Conservation (phyloP, 2,329 filamentous ascomycete genomes). For the Albifimbria verrucaria region DNA sequence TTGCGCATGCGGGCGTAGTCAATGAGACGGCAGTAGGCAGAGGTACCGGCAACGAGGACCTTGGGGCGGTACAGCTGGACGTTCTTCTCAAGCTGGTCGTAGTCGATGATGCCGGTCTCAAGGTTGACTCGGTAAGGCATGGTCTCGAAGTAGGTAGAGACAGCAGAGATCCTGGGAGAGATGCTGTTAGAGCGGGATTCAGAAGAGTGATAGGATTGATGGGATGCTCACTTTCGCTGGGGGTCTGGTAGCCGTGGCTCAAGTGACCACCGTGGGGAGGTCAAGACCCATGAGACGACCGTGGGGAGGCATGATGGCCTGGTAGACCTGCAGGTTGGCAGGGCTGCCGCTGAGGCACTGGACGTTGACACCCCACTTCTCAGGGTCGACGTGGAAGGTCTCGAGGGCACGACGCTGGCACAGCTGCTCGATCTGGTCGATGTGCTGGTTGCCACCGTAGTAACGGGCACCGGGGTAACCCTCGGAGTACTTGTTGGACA, state of each 20-base stretch:
- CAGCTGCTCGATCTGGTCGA: conserved; percentile 90
- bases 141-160: conserved; percentile 99
- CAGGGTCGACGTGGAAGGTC: conserved; percentile 80
- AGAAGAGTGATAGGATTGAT: not conserved
- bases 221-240: conserved; percentile 69
- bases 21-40: conserved; percentile 96
- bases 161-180: conserved; percentile 74
- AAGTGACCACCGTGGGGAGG: conserved; percentile 89
- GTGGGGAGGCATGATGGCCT: conserved; percentile 93
- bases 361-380: conserved; percentile 98
- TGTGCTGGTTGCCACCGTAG: conserved; percentile 99
- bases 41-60: conserved; percentile 93
- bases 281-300: conserved; percentile 97
- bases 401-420: conserved; percentile 93
- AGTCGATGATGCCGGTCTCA: conserved; percentile 94
- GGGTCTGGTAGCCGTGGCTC: conserved; percentile 97
- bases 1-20: conserved; percentile 96
- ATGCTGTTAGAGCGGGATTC: not conserved
- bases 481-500: conserved; percentile 99
- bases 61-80: conserved; percentile 92
- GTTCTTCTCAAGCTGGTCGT: conserved; percentile 86
- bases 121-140: conserved; percentile 91
- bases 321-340: conserved; percentile 97
- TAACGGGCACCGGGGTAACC: conserved; percentile 97
- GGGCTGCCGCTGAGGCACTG: conserved; percentile 91